These are phyloP conservation scores for Wickerhamiella domercqiae DNA, from an alignment of 805 yeast species.

Conservation along the genomic window DNA sequence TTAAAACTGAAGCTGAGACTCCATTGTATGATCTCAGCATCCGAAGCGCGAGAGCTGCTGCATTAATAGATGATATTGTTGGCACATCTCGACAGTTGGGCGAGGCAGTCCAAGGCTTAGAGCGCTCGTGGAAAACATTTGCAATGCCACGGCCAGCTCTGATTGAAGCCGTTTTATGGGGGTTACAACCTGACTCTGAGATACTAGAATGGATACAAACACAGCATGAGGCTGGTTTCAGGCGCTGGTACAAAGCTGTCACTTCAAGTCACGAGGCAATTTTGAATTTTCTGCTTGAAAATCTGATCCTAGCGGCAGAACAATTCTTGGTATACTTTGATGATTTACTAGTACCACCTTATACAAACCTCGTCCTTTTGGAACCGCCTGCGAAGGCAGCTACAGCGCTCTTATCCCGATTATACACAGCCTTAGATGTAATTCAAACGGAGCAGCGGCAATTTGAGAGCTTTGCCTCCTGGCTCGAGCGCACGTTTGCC, in stretches of 20 bases:
- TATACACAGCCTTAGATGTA: background rate
- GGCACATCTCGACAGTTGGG: background rate
- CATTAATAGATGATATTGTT: constrained; percentile 1
- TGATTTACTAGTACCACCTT: too few species aligned
- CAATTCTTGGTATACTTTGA: constrained; percentile 6
- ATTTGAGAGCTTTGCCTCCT: constrained; percentile 12
- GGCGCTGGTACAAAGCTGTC: constrained; percentile 14
- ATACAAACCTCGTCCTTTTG: too few species aligned
- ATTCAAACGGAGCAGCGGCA: background rate
- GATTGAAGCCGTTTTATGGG: constrained; percentile 1
- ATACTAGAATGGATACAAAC: constrained; percentile 12
- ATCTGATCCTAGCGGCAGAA: constrained; percentile 1
- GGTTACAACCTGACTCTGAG: background rate
- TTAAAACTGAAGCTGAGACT: background rate
- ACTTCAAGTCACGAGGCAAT: constrained; percentile 5
- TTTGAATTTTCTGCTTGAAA: constrained; percentile 1
- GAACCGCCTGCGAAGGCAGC: background rate
- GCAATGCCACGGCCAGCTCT: background rate
- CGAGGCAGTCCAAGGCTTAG: background rate
- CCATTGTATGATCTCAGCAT: background rate
- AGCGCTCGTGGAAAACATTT: background rate
- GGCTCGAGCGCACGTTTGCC: constrained; percentile 10
- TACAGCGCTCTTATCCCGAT: constrained; percentile 1
- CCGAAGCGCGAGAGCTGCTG: background rate
- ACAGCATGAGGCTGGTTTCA: constrained; percentile 18